Percentiles rank a stretch among this genome's conserved stretches.
Evolutionary conservation across 176 grass and related monocot genomes (phyloP).

Genomic region (Themeda triandra): DNA sequence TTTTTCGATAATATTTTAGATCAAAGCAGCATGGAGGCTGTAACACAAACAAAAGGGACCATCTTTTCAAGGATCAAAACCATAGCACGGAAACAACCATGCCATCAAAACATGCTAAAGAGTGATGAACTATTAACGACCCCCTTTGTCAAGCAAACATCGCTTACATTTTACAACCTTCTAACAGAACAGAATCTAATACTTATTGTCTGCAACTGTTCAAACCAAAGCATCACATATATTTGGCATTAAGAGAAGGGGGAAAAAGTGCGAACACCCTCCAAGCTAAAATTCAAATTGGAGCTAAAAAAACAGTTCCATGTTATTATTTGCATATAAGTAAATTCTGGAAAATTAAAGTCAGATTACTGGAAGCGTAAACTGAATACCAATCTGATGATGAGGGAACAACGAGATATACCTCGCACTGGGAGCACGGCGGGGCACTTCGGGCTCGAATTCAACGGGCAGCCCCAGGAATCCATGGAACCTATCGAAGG

Average conservation of each 20-base stretch:
- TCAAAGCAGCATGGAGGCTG: background rate
- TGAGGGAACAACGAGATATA: conserved; percentile 1
- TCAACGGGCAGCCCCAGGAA: conserved; percentile 81
- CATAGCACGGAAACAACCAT: background rate
- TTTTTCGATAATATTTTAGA: background rate
- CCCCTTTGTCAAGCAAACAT: background rate
- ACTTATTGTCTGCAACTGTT: background rate
- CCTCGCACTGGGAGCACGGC: conserved; percentile 77
- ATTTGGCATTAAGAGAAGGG: background rate
- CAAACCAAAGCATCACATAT: background rate
- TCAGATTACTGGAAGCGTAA: background rate
- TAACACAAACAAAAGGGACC: background rate
- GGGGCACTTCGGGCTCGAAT: conserved; percentile 80
- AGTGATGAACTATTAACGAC: background rate
- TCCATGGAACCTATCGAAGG: conserved; percentile 86
- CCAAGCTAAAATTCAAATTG: background rate
- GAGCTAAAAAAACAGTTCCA: background rate
- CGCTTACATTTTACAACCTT: background rate
- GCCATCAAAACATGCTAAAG: background rate
- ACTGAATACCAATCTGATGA: background rate
- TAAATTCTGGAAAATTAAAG: background rate
- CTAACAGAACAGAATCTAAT: background rate
- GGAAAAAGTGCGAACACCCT: background rate
- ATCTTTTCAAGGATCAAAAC: background rate
- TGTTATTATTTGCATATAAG: background rate